These are phyloP conservation scores for Scheffersomyces amazonensis DNA, from an alignment of 805 yeast species.

Conservation along the genomic window DNA sequence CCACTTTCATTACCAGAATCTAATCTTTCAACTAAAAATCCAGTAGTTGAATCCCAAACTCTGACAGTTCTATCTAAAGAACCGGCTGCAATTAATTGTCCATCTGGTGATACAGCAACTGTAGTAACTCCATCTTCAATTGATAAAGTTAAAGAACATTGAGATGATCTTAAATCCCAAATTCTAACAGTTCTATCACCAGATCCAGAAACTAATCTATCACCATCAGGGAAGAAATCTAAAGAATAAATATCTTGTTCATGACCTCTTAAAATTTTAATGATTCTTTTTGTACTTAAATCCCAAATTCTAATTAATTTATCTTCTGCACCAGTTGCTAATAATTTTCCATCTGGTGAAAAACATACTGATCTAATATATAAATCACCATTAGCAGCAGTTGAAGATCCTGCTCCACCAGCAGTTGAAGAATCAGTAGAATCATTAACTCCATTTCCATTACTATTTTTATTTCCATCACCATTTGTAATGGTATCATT, in stretches of 20 bases:
- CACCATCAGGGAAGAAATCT: conserved; percentile 92
- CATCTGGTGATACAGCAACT: conserved; percentile 95
- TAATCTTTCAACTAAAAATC: conserved; percentile 85
- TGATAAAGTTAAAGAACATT: conserved; percentile 81
- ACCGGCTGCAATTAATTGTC: conserved; percentile 92
- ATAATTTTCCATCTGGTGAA: conserved; percentile 85
- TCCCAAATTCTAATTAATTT: conserved; percentile 95
- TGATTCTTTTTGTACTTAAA: conserved; percentile 76
- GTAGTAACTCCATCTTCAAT: conserved; percentile 99
- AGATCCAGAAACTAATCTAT: conserved; percentile 89
- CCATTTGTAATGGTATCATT: conserved; percentile 41
- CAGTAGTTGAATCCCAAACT: conserved; percentile 94
- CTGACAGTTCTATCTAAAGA: conserved; percentile 92
- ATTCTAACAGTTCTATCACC: conserved; percentile 96
- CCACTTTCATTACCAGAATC: conserved; percentile 86
- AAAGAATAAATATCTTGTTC: conserved; percentile 97
- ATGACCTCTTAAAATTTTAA: conserved; percentile 86
- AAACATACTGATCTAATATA: conserved; percentile 95
- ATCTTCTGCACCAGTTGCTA: conserved; percentile 94
- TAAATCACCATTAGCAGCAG: conserved; percentile 73
- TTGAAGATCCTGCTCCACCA: conserved; percentile 21
- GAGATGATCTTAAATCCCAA: conserved; percentile 91
- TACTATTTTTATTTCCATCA: conserved; percentile 34
- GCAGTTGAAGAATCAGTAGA: conserved; percentile 17
- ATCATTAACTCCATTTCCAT: conserved; percentile 30